Base-by-base conservation (phyloP, 345 rosid genomes). In the Arabis hirsuta region DNA sequence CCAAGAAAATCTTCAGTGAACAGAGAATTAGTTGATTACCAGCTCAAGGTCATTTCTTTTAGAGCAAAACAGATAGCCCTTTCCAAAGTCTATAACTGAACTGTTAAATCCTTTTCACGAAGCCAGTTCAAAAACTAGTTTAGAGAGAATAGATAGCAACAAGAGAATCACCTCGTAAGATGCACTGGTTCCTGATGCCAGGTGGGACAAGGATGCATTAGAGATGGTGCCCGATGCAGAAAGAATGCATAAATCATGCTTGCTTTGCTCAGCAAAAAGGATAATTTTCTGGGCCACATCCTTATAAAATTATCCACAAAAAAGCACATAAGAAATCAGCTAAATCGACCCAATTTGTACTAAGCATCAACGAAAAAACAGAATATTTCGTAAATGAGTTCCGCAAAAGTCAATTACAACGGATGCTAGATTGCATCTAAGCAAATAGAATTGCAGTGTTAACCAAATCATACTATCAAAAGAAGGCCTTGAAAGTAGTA, bases 201-300 rank as follows among this genome's bases (percentile, higher is more conserved):
- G 87, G 81, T 95, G 96, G 67, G 87, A 83, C 61, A 95, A 87
- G 48, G 96, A 82, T 65, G 85, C 97, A 71, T 79, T 88, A 58
- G 91, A 86, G 69, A 95, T 82, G 54, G 93, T 56, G 74, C 99
- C 96, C 59, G 91, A 87, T 50, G 96, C 99, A 76, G 99, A 95
- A 38, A 95, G 78, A 65, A 95, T 71, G 67, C 97, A 95, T 62
- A 88, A 61, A 65, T 95, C 96, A 29, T 87, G 89, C 77, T 84
- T 88, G 79, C 87, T 84, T 82, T 89, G 91, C 82, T 87, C 91
- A 81, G 88, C 73, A 69, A 88, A 89, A 72, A 71, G 36, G 84
- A 82, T 71, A 47, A 91, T 77, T 77, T 83, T 95, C 82, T 89
- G 96, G 47, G 81, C 79, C 68, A 91, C 96, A 75, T 95, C 97